These are phyloP conservation scores for Phytophthora fragariae DNA, from an alignment of 352 stramenopile genomes.

Conservation along the genomic window DNA sequence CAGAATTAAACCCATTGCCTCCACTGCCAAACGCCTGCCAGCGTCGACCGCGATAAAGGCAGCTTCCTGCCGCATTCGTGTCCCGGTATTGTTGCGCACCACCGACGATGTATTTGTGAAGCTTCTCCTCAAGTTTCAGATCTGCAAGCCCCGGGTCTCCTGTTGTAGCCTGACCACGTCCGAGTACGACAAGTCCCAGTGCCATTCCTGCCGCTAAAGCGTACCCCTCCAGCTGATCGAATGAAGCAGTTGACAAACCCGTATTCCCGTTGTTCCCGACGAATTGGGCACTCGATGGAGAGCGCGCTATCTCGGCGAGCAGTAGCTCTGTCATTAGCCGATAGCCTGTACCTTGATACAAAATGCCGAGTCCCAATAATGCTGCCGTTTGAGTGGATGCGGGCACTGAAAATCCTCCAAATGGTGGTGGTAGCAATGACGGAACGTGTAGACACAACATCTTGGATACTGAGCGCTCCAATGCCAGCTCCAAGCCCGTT, in stretches of 20 bases:
- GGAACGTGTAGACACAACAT: slow-evolving; percentile 99
- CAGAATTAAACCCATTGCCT: slow-evolving; percentile 23
- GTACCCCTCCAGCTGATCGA: slow-evolving; percentile 95
- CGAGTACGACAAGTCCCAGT: slow-evolving; percentile 96
- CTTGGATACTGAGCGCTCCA: slow-evolving; percentile 94
- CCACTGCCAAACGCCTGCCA: slow-evolving; percentile 65
- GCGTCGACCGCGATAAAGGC: slow-evolving; percentile 73
- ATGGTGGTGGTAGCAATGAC: slow-evolving; percentile 94
- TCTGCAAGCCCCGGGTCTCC: slow-evolving; percentile 93
- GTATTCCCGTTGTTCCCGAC: slow-evolving; percentile 51
- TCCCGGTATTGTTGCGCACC: slow-evolving; percentile 63
- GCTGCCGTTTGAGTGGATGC: slow-evolving; percentile 95
- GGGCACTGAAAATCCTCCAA: slow-evolving; percentile 96
- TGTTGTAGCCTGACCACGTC: slow-evolving; percentile 67
- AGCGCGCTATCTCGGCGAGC: slow-evolving; percentile 95
- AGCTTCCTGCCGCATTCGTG: slow-evolving; percentile 56
- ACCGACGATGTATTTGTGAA: slow-evolving; percentile 96
- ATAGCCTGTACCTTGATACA: slow-evolving; percentile 97
- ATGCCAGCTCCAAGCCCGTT: slow-evolving; percentile 61
- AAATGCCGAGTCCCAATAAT: slow-evolving; percentile 94
- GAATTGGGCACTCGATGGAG: slow-evolving; percentile 78
- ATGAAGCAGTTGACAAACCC: slow-evolving; percentile 57
- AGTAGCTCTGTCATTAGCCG: slow-evolving; percentile 98
- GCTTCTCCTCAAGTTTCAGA: slow-evolving; percentile 96
- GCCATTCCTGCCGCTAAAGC: slow-evolving; percentile 92